These are phyloP conservation scores for Neurospora sp. DNA, from an alignment of 495 filamentous ascomycete genomes.

Conservation along the genomic window DNA sequence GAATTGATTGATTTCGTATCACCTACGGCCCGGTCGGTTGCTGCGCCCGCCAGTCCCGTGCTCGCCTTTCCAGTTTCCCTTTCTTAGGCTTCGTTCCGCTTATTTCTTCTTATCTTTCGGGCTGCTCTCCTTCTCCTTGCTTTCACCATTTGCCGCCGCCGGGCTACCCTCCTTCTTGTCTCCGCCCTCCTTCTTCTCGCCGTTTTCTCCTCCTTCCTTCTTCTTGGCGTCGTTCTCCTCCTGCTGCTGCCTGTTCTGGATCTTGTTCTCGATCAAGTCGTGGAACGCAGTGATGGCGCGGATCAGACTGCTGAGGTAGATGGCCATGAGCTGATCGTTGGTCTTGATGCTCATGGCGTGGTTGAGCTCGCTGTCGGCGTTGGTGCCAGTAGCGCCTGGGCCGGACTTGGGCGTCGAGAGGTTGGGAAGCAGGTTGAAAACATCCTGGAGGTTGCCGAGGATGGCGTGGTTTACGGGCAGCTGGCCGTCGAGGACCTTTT, in stretches of 20 bases:
- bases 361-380: slow-evolving; percentile 64
- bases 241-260: slow-evolving; percentile 94
- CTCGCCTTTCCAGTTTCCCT: background rate
- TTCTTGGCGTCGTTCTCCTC: slow-evolving; percentile 82
- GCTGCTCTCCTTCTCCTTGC: slow-evolving; percentile 27
- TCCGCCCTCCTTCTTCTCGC: slow-evolving; percentile 28
- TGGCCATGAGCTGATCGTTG: slow-evolving; percentile 96
- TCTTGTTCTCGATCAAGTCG: slow-evolving; percentile 99
- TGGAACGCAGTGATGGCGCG: slow-evolving; percentile 98
- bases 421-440: slow-evolving; percentile 97
- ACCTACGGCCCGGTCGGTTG: background rate
- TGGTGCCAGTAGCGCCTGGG: slow-evolving; percentile 37
- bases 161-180: slow-evolving; percentile 55
- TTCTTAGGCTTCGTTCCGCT: background rate
- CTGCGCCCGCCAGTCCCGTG: background rate
- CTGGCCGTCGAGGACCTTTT: slow-evolving; percentile 86
- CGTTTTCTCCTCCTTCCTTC: slow-evolving; percentile 40
- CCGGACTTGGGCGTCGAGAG: slow-evolving; percentile 65
- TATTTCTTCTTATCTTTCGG: slow-evolving; percentile 30
- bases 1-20: background rate
- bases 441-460: slow-evolving; percentile 93
- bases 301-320: slow-evolving; percentile 93
- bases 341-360: slow-evolving; percentile 98
- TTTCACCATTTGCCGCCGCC: slow-evolving; percentile 50
- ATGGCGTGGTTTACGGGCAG: slow-evolving; percentile 96